A percentile compares a stretch with the other conserved stretches of the same genome.
Evolutionary conservation across 2,329 filamentous ascomycete species (phyloP).

Genomic region (Albifimbria verrucaria): DNA sequence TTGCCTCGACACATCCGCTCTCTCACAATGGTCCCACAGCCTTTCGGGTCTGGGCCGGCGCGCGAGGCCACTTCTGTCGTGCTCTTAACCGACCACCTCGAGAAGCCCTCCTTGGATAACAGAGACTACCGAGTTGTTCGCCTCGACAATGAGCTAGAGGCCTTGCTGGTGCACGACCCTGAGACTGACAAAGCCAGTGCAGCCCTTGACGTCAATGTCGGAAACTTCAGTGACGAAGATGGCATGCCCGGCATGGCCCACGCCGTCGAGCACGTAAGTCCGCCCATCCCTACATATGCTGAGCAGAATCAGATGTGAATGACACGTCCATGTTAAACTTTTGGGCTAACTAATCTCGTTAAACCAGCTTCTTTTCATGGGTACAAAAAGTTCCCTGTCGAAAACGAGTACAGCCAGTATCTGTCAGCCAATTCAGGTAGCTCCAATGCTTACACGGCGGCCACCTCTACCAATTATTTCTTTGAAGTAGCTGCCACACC

Average conservation of each 20-base stretch:
- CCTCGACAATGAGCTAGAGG: conserved; percentile 84
- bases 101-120: conserved; percentile 83
- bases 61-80: conserved; percentile 26
- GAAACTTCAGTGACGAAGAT: conserved; percentile 87
- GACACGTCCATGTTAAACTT: too few relatives aligned
- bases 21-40: conserved; percentile 25
- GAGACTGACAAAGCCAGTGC: conserved; percentile 97
- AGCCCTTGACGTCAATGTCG: conserved; percentile 91
- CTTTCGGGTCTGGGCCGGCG: conserved; percentile 30
- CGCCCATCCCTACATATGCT: conserved; percentile 8
- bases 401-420: conserved; percentile 95
- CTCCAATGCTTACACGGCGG: conserved; percentile 92
- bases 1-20: conserved; percentile 2
- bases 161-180: conserved; percentile 85
- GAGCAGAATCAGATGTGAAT: too few relatives aligned
- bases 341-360: too few relatives aligned
- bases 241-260: conserved; percentile 95
- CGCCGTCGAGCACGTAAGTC: conserved; percentile 79
- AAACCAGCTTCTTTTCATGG: conserved; percentile 85
- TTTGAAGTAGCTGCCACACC: conserved; percentile 89
- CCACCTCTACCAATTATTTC: conserved; percentile 95
- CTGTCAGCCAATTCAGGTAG: conserved; percentile 84
- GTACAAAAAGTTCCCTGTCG: conserved; percentile 96
- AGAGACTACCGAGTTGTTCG: conserved; percentile 83
- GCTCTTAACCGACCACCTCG: conserved; percentile 65